Conservation (phyloP, 176 grass and related monocot genomes). For the Thinopyrum elongatum region DNA sequence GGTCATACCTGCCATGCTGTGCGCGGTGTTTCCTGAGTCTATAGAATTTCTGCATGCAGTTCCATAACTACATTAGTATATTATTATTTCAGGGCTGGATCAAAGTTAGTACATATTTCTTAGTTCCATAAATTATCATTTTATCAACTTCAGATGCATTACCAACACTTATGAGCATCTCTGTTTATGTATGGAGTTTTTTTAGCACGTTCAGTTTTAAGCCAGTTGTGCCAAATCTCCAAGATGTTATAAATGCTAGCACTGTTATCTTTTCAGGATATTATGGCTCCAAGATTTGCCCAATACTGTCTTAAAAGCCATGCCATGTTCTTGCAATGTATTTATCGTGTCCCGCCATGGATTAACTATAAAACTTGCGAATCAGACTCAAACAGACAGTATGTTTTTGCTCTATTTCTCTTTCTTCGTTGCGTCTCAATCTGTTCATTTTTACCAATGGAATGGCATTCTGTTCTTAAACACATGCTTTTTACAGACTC, state of each 20-base stretch:
- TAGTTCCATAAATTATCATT: not conserved
- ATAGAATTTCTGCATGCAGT: not conserved
- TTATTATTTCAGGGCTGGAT: not conserved
- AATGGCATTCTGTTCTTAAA: not conserved
- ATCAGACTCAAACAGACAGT: constrained; percentile 43
- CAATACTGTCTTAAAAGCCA: constrained; percentile 46
- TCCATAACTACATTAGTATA: not conserved
- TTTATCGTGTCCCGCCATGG: constrained; percentile 60
- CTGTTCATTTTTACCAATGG: not conserved
- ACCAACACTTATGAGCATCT: not conserved
- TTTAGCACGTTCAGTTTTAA: not conserved
- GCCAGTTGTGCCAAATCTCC: not conserved
- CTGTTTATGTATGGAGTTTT: not conserved
- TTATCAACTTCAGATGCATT: constrained; percentile 25
- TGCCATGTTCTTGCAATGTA: constrained; percentile 68
- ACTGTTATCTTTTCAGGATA: constrained; percentile 61
- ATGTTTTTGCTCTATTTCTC: constrained; percentile 31
- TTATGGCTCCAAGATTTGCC: constrained; percentile 55
- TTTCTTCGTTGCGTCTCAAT: constrained; percentile 9
- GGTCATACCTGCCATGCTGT: not conserved
- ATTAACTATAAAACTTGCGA: constrained; percentile 61
- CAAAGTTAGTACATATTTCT: not conserved
- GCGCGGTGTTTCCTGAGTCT: not conserved
- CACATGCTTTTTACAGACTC: constrained; percentile 43
- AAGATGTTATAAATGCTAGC: constrained; percentile 7